Percentiles rank a stretch among this genome's conserved stretches.
These are phyloP conservation scores for Paraglomus brasilianum DNA, from an alignment of 192 early-diverging fungal species.

Conservation along the genomic window DNA sequence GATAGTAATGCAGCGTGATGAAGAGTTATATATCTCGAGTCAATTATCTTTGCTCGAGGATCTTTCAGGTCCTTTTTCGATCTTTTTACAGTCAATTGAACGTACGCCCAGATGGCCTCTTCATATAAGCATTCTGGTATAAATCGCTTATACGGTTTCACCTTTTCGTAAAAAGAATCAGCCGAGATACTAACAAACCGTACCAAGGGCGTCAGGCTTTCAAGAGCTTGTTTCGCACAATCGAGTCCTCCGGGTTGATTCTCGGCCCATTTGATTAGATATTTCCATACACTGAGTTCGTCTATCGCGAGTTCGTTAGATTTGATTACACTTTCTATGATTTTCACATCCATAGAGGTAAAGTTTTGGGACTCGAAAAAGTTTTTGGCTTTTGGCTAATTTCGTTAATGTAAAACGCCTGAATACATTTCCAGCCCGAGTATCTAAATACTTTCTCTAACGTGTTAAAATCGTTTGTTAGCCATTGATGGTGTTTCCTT, in stretches of 20 bases:
- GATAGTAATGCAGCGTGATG: neutral
- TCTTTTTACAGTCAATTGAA: neutral
- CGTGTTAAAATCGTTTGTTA: too few species aligned
- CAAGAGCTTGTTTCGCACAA: neutral
- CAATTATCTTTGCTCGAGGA: neutral
- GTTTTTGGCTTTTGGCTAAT: too few species aligned
- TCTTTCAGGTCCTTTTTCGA: neutral
- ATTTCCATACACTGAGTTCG: constrained; percentile 2
- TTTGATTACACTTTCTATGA: too few species aligned
- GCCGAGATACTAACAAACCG: neutral
- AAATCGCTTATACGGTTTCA: neutral
- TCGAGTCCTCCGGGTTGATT: neutral
- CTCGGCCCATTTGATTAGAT: constrained; percentile 8
- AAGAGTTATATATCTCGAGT: neutral
- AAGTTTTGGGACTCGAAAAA: too few species aligned
- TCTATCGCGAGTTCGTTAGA: neutral
- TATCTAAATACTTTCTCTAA: too few species aligned
- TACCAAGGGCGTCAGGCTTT: neutral
- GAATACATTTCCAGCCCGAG: too few species aligned
- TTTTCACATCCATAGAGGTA: too few species aligned
- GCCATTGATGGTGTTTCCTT: too few species aligned
- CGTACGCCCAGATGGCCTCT: neutral
- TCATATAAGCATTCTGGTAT: neutral
- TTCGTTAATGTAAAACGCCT: too few species aligned
- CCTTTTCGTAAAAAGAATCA: neutral